Evolutionary conservation across 2,329 filamentous ascomycete genomes (phyloP).

Genomic region (Cadophora sp.): DNA sequence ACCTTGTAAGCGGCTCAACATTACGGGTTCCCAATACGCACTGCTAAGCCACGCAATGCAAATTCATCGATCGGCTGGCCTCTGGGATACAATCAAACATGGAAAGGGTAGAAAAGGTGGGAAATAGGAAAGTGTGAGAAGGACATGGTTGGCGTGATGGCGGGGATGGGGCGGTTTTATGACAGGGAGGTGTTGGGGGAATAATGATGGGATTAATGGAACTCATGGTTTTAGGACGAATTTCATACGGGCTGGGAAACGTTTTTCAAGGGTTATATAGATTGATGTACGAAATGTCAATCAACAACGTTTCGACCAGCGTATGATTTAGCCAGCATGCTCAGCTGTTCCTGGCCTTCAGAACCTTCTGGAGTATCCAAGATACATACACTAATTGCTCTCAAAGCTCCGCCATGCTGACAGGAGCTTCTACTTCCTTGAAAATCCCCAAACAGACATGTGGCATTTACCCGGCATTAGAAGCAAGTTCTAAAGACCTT

Average conservation of each 20-base stretch:
- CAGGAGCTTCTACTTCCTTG: not conserved
- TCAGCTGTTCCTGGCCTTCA: not conserved
- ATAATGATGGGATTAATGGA: conserved; percentile 31
- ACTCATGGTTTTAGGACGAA: conserved; percentile 33
- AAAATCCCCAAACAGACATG: not conserved
- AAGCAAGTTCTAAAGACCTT: not conserved
- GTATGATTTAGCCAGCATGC: not conserved
- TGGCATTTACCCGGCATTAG: not conserved
- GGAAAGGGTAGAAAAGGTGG: conserved; percentile 2
- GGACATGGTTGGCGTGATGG: conserved; percentile 10
- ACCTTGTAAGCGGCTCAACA: conserved; percentile 59
- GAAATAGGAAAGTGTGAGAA: conserved; percentile 13
- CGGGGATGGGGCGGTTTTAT: conserved; percentile 18
- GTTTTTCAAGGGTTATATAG: conserved; percentile 32
- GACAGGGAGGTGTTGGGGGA: conserved; percentile 24
- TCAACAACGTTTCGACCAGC: conserved; percentile 5
- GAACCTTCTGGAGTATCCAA: not conserved
- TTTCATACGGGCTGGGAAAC: conserved; percentile 33
- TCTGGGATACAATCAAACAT: conserved; percentile 4
- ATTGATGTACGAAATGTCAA: conserved; percentile 24
- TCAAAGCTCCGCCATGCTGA: not conserved
- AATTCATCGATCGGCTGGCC: conserved; percentile 15
- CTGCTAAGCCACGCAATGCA: conserved; percentile 5
- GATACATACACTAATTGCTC: not conserved
- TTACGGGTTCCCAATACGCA: conserved; percentile 19